Evolutionary conservation across 495 filamentous ascomycete species (phyloP).

Genomic region (Aspergillus incahuasiensis): DNA sequence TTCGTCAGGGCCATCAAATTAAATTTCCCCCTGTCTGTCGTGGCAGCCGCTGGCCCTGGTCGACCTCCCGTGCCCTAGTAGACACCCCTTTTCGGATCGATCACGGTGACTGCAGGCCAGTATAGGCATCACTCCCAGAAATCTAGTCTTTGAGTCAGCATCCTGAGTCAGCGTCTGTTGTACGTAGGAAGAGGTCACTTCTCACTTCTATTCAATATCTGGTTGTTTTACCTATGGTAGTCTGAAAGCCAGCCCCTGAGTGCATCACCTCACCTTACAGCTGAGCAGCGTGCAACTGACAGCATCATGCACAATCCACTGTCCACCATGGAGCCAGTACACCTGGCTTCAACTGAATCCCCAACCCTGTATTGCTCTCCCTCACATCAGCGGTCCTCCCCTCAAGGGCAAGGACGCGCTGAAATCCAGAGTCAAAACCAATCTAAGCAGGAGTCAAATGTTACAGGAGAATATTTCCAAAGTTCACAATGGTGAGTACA

Average conservation of each 20-base stretch:
- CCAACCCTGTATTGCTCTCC: neutral
- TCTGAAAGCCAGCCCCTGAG: no score
- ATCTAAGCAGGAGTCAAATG: neutral
- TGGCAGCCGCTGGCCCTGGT: neutral
- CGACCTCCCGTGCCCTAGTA: neutral
- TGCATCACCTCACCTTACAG: no score
- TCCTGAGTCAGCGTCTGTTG: no score
- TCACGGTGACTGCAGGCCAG: neutral
- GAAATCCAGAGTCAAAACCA: no score
- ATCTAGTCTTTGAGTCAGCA: neutral
- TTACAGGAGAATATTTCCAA: conserved; percentile 49
- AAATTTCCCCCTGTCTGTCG: neutral
- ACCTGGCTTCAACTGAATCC: neutral
- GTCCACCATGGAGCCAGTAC: neutral
- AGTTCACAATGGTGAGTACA: conserved; percentile 51
- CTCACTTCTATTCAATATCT: no score
- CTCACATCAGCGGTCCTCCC: neutral
- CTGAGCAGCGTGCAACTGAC: neutral
- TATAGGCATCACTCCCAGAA: neutral
- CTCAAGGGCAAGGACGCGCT: neutral
- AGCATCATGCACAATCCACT: neutral
- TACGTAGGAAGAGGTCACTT: no score
- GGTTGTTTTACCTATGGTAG: no score
- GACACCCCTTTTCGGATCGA: neutral
- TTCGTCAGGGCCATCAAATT: neutral